Percentiles rank a stretch among this genome's conserved stretches.
These are phyloP conservation scores for Coniochaeta sp. DNA, from an alignment of 2,329 filamentous ascomycete genomes.

Conservation along the genomic window DNA sequence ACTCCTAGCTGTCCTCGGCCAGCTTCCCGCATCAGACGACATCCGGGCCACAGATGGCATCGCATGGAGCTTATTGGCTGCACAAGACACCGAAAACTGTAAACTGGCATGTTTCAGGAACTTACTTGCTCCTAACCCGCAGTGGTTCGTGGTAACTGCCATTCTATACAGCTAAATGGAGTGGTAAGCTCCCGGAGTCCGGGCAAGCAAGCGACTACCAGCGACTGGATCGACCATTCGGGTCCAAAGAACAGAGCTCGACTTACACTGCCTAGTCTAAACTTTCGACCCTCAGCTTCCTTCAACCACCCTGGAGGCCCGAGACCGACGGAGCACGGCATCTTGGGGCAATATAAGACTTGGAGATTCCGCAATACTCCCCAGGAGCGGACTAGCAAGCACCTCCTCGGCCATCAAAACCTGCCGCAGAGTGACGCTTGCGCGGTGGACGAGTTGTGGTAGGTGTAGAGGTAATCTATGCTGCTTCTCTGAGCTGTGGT, in stretches of 20 bases:
- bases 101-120: not conserved
- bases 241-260: too few species aligned
- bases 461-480: not conserved
- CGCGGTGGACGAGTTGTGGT: not conserved
- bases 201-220: not conserved
- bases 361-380: not conserved
- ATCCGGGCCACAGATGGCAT: constrained; percentile 9
- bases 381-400: not conserved
- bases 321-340: not conserved
- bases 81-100: not conserved
- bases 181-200: constrained; percentile 4
- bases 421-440: not conserved
- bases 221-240: not conserved
- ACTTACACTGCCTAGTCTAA: not conserved
- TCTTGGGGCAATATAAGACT: not conserved
- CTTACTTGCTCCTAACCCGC: not conserved
- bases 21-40: not conserved
- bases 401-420: not conserved
- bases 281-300: not conserved
- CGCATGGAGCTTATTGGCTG: constrained; percentile 10
- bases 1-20: constrained; percentile 5
- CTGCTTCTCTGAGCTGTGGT: not conserved
- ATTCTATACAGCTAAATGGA: constrained; percentile 3
- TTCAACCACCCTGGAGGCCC: not conserved
- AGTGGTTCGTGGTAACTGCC: not conserved